Conservation (phyloP, 148 eudicot genomes). For the Pharnaceum exiguum region DNA sequence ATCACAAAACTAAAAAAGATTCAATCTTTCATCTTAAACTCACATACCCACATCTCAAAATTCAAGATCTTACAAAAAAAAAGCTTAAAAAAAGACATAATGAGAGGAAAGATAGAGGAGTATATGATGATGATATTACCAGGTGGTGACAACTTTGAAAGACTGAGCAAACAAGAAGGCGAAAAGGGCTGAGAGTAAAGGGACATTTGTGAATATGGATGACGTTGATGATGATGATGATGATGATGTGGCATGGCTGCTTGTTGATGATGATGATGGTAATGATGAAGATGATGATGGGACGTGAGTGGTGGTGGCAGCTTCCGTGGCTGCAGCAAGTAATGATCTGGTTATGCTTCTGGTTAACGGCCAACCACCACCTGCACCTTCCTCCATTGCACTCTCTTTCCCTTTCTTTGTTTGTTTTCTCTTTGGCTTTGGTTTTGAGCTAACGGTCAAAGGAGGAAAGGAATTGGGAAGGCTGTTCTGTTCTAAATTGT, state of each 20-base stretch:
- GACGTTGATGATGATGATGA: constrained; percentile 15
- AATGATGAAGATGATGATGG: constrained; percentile 19
- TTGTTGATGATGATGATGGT: constrained; percentile 13
- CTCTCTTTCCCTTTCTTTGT: too few species aligned
- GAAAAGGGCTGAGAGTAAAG: constrained; percentile 52
- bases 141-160: constrained; percentile 48
- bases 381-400: too few species aligned
- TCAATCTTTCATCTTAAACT: background rate
- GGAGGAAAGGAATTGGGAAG: too few species aligned
- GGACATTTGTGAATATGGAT: constrained; percentile 42
- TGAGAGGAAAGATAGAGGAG: background rate
- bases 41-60: too few species aligned
- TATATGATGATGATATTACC: too few species aligned
- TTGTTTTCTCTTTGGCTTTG: too few species aligned
- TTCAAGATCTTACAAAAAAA: background rate
- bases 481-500: too few species aligned
- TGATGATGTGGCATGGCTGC: constrained; percentile 4
- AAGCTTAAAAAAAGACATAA: background rate
- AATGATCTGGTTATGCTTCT: constrained; percentile 27
- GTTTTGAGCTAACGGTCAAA: too few species aligned
- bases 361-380: constrained; percentile 17
- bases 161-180: constrained; percentile 67
- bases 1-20: background rate
- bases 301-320: constrained; percentile 15
- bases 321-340: too few species aligned